Evolutionary conservation across 768 basidiomycete species (phyloP), one percentile per base, ranked within the genome.

Genomic region (Ramaria sp.): DNA sequence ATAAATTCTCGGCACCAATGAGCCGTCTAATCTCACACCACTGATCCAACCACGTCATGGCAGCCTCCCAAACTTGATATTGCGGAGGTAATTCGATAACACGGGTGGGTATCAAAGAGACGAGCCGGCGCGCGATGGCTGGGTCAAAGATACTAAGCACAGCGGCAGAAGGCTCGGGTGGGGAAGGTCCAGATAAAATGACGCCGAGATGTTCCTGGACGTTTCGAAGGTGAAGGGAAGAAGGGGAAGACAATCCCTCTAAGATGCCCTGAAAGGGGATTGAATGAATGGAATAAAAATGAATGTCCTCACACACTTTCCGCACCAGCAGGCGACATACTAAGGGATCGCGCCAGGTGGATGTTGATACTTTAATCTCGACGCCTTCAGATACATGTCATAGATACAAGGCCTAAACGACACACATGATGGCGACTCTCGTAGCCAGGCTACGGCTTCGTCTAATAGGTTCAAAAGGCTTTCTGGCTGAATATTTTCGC

Each of bases 71-170:
- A 0, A 74, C 77, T 2, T 71, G 63, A 28, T 74, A 68, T 45
- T 74, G 67, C 4, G 74, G 60, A 0, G 79, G 78, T 0, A 82
- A 61, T 24, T 71, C 67, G 8, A 87, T 67, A 4, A 79, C 67
- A n/a, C 83, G 78, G 18, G 85, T 75, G 0, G 88, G 88, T 59
- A 85, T 77, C 54, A 77, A 78, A 28, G 79, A 82, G 44, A 78
- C 79, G 1, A 90, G 70, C 25, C 74, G 72, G n/a, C 86, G 79
- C 1, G 79, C 75, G 45, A 87, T 76, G 50, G 75, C 71, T 0
- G 83, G 79, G 60, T 89, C 85, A 47, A 89, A 85, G 1, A 77
- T 78, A 2, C 44, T 45, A 16, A 73, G 66, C 16, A 62, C 65
- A 0, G 77, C 80, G 0, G 73, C 69, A 3, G 86, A 85, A 20